Base-by-base conservation (phyloP, 2,329 filamentous ascomycete species). In the Colletotrichum graminicola region DNA sequence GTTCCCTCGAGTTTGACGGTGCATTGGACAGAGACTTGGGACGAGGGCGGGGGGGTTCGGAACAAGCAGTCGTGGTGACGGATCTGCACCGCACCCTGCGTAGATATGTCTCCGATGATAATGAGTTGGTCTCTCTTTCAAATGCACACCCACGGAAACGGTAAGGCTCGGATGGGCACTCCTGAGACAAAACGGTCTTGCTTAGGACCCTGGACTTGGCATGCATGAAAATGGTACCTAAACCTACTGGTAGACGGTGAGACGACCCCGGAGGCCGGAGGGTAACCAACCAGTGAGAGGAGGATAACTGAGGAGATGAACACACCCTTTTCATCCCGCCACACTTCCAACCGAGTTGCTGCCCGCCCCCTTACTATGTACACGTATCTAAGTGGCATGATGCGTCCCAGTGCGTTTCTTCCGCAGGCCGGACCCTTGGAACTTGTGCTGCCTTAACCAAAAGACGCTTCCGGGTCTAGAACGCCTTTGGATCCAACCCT, bases 201-300 rank as follows among this genome's bases (percentile, higher is more conserved):
- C 61, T 23, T 10, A 55, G 49, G 61, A 63, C 61, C 61, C 61
- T 63, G 61, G 39, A 54, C 34, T 55, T 34, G 26, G 18, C 49
- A 55, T 55, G 61, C 49, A 32, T 52, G 60, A 18, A 1, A 52
- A 14, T 21, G 45, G 6, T 5, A n/a, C n/a, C n/a, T n/a, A 39
- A 34, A 39, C 26, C 32, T n/a, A 23, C 21, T n/a, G 26, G 12
- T 34, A 5, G 12, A 11, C 11, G 61, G 54, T 14, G 8, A 14
- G 54, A 26, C 21, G 34, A 39, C 36, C 36, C 7, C 18, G 52
- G 34, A 16, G 23, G 29, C 11, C 7, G 39, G 29, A 29, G 29
- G 29, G 29, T 29, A 29, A 29, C 29, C 29, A 6, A 21, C 39
- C 39, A 16, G 12, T 59, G 21, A 45, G 29, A 32, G n/a, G 43